Base-by-base conservation (phyloP, 305 asterid genomes). In the Solanum chacoense region DNA sequence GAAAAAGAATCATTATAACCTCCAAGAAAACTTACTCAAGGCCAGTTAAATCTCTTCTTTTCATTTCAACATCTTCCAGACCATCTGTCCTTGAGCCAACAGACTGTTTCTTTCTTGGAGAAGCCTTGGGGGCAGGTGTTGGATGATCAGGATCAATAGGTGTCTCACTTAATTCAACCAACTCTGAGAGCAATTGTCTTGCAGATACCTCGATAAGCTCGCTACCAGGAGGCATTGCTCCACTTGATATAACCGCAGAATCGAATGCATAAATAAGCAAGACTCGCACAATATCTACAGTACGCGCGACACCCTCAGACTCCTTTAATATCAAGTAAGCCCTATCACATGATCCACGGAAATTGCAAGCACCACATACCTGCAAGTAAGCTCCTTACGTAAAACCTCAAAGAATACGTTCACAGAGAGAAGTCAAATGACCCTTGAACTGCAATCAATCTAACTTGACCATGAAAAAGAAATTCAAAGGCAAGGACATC, bases 291-390 rank as follows among this genome's bases (percentile, higher is more conserved):
- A 97, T 89, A 92, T 97, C 99, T 76, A 95, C 95, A 12, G 99
- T 96, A 22, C 98, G 96, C 31, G 97, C 95, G 87, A 89, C 93
- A 89, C 91, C 91, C 88, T 96, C 99, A 28, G 93, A 87, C 50
- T 93, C 97, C 84, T 84, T 90, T 71, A 95, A 91, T 89, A 94
- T 88, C 81, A 91, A 87, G 90, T 94, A 93, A 59, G 99, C 98
- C 92, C 96, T 94, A 88, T 97, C 98, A 81, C 99, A 97, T 84
- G 99, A 94, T 42, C 94, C 96, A 83, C 98, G 98, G 40, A 96
- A 94, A 88, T 63, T 88, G 91, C 99, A 97, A 35, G 94, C 92
- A 89, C 96, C 65, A 78, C 98, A 95, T 71, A 94, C 98, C 99
- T 97, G 93, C 90, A 88, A 34, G 79, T 18, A 72, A 89, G 59